Evolutionary conservation across 768 basidiomycete species (phyloP).

Genomic region (Pholiota microspora): DNA sequence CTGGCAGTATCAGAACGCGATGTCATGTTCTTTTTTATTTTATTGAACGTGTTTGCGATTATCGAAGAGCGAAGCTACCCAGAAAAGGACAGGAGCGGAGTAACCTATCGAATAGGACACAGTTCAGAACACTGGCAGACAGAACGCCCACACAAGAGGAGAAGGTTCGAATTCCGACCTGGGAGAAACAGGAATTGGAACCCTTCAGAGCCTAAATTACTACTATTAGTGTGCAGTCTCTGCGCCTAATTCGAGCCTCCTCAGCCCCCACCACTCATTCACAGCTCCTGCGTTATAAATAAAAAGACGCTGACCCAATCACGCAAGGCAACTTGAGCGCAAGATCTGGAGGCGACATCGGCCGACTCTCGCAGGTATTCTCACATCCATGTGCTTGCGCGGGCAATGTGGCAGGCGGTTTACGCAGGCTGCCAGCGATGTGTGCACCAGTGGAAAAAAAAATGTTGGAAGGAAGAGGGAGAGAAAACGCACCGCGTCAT

Average conservation of each 20-base stretch:
- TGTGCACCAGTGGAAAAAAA: background rate
- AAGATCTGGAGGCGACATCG: background rate
- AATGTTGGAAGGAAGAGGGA: no score
- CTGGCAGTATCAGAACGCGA: background rate
- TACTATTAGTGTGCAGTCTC: background rate
- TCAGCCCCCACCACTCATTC: no score
- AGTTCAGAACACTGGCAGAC: no score
- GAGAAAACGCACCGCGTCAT: background rate
- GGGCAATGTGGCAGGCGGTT: background rate
- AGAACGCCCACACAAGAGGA: background rate
- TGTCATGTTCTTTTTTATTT: slow-evolving; percentile 1
- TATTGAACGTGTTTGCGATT: background rate
- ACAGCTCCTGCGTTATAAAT: no score
- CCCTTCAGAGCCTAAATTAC: no score
- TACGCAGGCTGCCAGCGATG: background rate
- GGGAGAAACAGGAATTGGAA: no score
- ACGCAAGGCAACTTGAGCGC: background rate
- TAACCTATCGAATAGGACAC: background rate
- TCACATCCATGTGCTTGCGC: background rate
- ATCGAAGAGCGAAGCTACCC: background rate
- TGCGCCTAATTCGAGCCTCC: background rate
- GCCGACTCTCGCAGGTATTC: background rate
- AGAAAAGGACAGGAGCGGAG: background rate
- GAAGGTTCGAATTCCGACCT: background rate
- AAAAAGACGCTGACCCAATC: no score